Evolutionary conservation across 2,329 filamentous ascomycete species (phyloP), one percentile per base, ranked within the genome.

Genomic region (Cladorrhinum sp.): DNA sequence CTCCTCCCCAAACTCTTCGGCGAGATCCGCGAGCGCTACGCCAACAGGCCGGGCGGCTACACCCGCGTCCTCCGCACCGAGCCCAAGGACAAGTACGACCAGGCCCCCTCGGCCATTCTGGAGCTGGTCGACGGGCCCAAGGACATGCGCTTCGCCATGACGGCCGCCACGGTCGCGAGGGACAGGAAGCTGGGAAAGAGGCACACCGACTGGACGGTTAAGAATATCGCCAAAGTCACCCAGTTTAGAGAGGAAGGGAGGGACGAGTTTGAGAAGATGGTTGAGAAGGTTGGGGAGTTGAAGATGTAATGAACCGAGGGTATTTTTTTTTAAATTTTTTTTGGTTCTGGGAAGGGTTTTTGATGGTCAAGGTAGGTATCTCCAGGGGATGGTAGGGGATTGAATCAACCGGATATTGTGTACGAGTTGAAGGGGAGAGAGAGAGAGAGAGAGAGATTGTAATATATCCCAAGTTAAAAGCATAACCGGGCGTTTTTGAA

Each of bases 121-220:
- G 92, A 98, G 77, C 85, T 99, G 30, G 93, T 99, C 64, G 95
- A 99, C 76, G 93, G 94, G 36, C 92, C 92, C 33, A 90, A 88
- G 73, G 95, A 99, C 76, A 91, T 96, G 80, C 90, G 93, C 33
- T 97, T 97, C 77, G 91, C 92, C 70, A 87, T 98, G 84, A 96
- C 93, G 2, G 95, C 95, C 24, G 90, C 89, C 68, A 88, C 91
- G 0, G 82, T 98, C 6, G 91, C 91, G 49, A 82, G 86, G 23
- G 82, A 86, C 70, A 76, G 80, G 60, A 71, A 74, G 53, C 74
- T 86, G 14, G 82, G 86, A 42, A 80, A 84, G 56, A 73, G 78
- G 2, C 77, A 90, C 69, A 89, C 86, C 67, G 82, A 90, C 30
- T 79, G 95, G 68, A 97, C 94, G 33, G 78, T 80, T 60, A 81